A percentile compares a stretch with the other conserved stretches of the same genome.
These are phyloP conservation scores for Trypanosoma theileri DNA, from an alignment of 208 protist genomes.

Conservation along the genomic window DNA sequence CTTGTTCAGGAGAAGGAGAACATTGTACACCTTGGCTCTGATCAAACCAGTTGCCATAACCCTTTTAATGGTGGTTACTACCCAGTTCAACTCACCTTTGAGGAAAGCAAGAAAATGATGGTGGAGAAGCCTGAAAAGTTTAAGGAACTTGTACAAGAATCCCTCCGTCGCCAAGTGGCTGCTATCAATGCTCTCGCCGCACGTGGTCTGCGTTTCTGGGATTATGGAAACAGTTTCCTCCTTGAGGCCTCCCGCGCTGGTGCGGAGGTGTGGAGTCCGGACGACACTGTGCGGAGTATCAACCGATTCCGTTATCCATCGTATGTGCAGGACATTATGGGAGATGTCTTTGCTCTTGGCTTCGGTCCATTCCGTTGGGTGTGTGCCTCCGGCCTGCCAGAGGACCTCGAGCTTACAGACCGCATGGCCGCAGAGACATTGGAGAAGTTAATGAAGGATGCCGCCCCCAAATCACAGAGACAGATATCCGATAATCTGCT, in stretches of 20 bases:
- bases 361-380: constrained; percentile 91
- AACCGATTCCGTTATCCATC: constrained; percentile 75
- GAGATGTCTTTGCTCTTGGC: constrained; percentile 84
- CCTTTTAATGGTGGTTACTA: constrained; percentile 91
- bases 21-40: constrained; percentile 77
- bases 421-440: constrained; percentile 73
- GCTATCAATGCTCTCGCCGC: constrained; percentile 70
- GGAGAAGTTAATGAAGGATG: constrained; percentile 29
- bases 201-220: constrained; percentile 83
- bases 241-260: constrained; percentile 64
- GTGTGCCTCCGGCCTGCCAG: constrained; percentile 50
- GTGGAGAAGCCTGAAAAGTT: constrained; percentile 62
- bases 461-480: constrained; percentile 14
- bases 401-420: constrained; percentile 74
- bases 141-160: constrained; percentile 76
- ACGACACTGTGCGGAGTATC: constrained; percentile 34
- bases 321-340: constrained; percentile 93
- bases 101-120: constrained; percentile 86
- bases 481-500: constrained; percentile 79
- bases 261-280: constrained; percentile 47
- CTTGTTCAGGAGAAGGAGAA: constrained; percentile 36
- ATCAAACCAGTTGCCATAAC: constrained; percentile 92
- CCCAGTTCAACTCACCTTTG: constrained; percentile 74
- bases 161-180: constrained; percentile 53
- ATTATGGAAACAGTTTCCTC: constrained; percentile 88